Base-by-base conservation (phyloP, 495 filamentous ascomycete genomes). In the Annulohypoxylon stygium region DNA sequence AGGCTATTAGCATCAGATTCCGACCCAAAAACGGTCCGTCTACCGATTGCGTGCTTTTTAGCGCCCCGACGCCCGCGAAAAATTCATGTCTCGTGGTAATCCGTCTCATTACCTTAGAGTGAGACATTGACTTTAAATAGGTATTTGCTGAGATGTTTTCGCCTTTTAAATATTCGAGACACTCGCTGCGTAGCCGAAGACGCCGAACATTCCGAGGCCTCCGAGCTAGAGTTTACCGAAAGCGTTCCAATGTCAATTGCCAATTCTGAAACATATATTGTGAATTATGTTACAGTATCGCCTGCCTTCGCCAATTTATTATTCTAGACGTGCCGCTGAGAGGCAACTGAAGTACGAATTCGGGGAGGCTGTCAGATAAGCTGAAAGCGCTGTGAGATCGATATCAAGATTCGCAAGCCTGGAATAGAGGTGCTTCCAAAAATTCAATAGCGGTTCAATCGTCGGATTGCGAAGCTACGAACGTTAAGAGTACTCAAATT, bases 11-110 rank as follows among this genome's bases (percentile, higher is more conserved):
- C 57, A 26, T 45, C 57, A 30, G 57, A 45, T 23, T 61, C 43
- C 36, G 36, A 20, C 4, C 25, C 11, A 47, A 26, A 54, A 60
- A 20, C 45, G 54, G 68, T 2, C 34, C 25, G 16, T 14, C 55
- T 36, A 9, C 23, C 16, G 23, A 65, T 61, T 54, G 45, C 34
- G 54, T 54, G 30, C 33, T 37, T 55, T n/a, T 23, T 67, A 67
- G 55, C 65, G 63, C 48, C 33, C 30, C 51, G 63, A 33, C 51
- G 57, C 37, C 51, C 63, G 63, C 51, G 48, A 26, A n/a, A 59
- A 50, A 12, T 10, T 41, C 12, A 9, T 36, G 33, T 57, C 7
- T 8, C 47, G 12, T 57, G 39, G 12, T 43, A n/a, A 43, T 43
- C 39, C 39, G 4, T 30, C 16, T 11, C 1, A 34, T 48, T 34